Percentiles rank a stretch among this genome's conserved stretches.
Conservation (phyloP, 495 filamentous ascomycete genomes). For the Chaetomidium leptoderma region DNA sequence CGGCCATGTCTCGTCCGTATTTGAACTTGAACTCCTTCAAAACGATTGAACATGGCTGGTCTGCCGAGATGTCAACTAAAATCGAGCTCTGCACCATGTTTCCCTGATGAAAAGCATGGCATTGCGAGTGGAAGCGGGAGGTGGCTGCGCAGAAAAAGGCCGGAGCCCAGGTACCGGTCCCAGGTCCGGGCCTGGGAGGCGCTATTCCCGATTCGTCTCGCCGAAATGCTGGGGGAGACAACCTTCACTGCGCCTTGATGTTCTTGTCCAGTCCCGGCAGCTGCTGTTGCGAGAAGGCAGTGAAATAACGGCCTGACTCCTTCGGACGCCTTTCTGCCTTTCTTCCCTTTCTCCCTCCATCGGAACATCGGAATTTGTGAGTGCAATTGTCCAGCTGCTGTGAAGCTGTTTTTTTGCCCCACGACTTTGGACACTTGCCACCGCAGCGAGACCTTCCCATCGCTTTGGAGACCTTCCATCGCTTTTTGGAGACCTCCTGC, state of each 20-base stretch:
- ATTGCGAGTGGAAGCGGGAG: not conserved
- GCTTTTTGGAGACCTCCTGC: not conserved
- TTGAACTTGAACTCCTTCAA: not conserved
- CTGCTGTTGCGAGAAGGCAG: constrained; percentile 15
- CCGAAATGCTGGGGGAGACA: constrained; percentile 27
- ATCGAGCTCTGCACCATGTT: not conserved
- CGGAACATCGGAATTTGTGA: constrained; percentile 8
- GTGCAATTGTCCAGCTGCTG: constrained; percentile 4
- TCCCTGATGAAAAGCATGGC: not conserved
- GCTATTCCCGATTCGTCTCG: constrained; percentile 33
- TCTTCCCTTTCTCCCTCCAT: constrained; percentile 30
- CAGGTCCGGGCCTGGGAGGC: not conserved
- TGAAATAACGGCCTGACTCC: constrained; percentile 55
- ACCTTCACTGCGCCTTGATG: constrained; percentile 32
- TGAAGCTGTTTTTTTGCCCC: not conserved
- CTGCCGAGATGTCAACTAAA: no score
- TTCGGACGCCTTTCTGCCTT: constrained; percentile 29
- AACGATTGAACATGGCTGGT: no score
- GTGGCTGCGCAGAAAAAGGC: constrained; percentile 9
- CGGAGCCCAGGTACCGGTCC: constrained; percentile 10
- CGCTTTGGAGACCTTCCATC: not conserved
- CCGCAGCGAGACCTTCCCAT: not conserved
- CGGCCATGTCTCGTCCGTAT: not conserved
- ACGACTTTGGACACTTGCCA: not conserved
- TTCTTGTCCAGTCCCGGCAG: constrained; percentile 9